These are phyloP conservation scores for Phytopythium chamaehyphon DNA, from an alignment of 352 stramenopile genomes.

Conservation along the genomic window DNA sequence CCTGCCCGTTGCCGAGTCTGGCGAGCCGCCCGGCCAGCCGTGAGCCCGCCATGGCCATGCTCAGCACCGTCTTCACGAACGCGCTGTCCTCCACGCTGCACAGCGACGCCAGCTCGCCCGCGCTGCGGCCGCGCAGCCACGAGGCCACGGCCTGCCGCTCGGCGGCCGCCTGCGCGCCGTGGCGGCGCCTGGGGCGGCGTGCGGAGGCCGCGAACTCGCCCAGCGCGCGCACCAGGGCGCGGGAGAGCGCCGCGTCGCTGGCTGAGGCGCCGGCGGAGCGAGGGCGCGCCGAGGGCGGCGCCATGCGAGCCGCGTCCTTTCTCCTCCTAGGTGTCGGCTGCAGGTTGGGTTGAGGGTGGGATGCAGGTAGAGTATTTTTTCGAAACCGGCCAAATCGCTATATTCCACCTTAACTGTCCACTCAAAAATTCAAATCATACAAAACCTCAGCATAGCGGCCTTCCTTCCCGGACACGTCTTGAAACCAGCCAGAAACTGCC, in stretches of 20 bases:
- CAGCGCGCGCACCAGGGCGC: conserved; percentile 43
- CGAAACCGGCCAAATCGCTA: no score
- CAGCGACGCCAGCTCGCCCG: conserved; percentile 52
- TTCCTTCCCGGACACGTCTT: no score
- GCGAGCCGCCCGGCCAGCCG: conserved; percentile 1
- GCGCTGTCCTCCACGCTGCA: conserved; percentile 53
- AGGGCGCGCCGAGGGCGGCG: background rate
- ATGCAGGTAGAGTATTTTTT: no score
- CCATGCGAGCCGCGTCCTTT: background rate
- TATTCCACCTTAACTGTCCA: no score
- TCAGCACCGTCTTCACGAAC: conserved; percentile 79
- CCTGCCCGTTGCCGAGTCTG: no score
- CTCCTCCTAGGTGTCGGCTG: no score
- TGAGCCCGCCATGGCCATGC: conserved; percentile 46
- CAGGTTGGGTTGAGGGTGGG: no score
- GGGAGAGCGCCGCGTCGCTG: background rate
- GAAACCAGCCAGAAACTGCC: no score
- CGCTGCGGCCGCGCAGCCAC: conserved; percentile 42
- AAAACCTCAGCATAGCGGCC: no score
- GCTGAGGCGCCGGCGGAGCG: background rate
- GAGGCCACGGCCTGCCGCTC: conserved; percentile 36
- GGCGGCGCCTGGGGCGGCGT: conserved; percentile 13
- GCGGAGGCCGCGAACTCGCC: conserved; percentile 55
- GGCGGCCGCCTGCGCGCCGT: conserved; percentile 8
- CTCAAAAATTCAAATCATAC: no score